These are phyloP conservation scores for Crithidia mellificae DNA, from an alignment of 208 protist species.

Conservation along the genomic window DNA sequence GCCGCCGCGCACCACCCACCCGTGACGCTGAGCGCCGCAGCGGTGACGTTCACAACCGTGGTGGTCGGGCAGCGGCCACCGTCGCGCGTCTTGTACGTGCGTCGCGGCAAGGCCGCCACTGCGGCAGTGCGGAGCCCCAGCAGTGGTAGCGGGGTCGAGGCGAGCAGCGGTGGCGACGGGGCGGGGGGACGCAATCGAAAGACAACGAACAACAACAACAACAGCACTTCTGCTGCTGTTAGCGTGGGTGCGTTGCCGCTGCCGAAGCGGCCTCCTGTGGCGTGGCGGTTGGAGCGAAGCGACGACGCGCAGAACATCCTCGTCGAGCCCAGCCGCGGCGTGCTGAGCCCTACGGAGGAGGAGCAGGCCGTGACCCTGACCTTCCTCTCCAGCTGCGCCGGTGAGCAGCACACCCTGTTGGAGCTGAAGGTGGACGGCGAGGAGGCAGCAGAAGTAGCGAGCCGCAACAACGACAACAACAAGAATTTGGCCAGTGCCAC, in stretches of 20 bases:
- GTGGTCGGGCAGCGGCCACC: slow-evolving; percentile 56
- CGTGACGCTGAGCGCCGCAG: slow-evolving; percentile 36
- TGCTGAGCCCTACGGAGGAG: slow-evolving; percentile 41
- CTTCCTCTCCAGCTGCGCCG: slow-evolving; percentile 60
- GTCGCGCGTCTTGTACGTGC: slow-evolving; percentile 45
- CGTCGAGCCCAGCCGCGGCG: slow-evolving; percentile 61
- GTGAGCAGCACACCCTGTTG: slow-evolving; percentile 36
- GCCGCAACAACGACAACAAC: not conserved
- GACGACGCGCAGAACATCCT: slow-evolving; percentile 46
- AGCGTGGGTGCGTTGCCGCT: slow-evolving; percentile 26
- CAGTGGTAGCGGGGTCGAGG: not conserved
- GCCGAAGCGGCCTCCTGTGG: slow-evolving; percentile 11
- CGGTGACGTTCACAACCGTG: slow-evolving; percentile 54
- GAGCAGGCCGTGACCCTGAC: slow-evolving; percentile 62
- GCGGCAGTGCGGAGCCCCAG: too few relatives aligned
- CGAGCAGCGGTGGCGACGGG: not conserved
- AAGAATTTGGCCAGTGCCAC: too few relatives aligned
- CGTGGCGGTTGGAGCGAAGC: slow-evolving; percentile 24
- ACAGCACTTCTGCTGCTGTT: slow-evolving; percentile 4
- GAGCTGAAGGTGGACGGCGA: slow-evolving; percentile 65
- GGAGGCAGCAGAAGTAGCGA: slow-evolving; percentile 23
- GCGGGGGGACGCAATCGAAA: not conserved
- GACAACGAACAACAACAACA: not conserved
- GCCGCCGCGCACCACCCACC: slow-evolving; percentile 40
- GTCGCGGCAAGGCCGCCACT: slow-evolving; percentile 37